Evolutionary conservation across 495 filamentous ascomycete species (phyloP).

Genomic region (Penicillium simplicissimum): DNA sequence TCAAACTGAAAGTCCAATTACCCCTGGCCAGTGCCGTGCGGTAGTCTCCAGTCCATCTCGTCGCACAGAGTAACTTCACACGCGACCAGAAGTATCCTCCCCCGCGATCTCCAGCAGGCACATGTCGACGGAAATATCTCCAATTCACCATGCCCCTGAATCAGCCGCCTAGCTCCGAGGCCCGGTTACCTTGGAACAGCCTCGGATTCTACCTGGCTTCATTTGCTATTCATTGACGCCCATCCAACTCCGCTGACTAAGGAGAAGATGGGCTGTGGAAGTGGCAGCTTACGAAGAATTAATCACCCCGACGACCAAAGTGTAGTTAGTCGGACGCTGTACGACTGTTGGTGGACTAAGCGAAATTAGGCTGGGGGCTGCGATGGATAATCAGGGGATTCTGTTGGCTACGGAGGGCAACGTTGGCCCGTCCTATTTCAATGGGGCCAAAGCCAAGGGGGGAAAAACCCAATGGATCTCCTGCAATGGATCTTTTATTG

Average conservation of each 20-base stretch:
- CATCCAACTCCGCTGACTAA: background rate
- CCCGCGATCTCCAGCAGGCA: background rate
- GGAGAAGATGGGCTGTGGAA: too few species aligned
- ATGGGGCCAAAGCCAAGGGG: slow-evolving; percentile 7
- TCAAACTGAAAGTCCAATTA: background rate
- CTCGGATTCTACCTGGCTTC: background rate
- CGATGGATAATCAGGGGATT: slow-evolving; percentile 2
- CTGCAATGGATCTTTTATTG: slow-evolving; percentile 26
- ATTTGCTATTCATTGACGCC: background rate
- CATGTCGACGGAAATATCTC: background rate
- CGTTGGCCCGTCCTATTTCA: slow-evolving; percentile 11
- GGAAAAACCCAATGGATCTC: slow-evolving; percentile 22
- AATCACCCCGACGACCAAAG: background rate
- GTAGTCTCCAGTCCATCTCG: background rate
- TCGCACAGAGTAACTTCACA: background rate
- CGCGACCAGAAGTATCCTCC: background rate
- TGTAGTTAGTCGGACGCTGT: slow-evolving; percentile 14
- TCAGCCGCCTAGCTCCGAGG: background rate
- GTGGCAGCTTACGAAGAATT: background rate
- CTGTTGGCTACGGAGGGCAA: slow-evolving; percentile 30
- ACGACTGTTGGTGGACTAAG: slow-evolving; percentile 30
- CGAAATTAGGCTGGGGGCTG: slow-evolving; percentile 38
- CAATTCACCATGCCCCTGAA: background rate
- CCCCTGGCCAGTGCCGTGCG: background rate
- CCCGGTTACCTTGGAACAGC: background rate